These are phyloP conservation scores for Phoma sp. DNA, from an alignment of 2,329 filamentous ascomycete species.

Conservation along the genomic window DNA sequence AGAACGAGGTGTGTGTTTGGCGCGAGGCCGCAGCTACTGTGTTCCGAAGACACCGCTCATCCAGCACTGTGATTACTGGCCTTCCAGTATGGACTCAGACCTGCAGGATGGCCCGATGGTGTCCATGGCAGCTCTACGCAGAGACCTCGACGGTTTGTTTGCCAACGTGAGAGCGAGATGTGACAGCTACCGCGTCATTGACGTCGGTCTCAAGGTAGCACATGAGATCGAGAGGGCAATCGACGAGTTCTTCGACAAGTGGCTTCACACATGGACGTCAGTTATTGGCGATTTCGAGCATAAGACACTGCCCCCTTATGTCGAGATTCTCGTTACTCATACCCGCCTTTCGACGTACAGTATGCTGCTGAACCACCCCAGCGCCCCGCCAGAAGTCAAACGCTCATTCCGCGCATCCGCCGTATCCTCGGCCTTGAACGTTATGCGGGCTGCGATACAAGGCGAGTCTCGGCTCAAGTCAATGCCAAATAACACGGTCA, in stretches of 20 bases:
- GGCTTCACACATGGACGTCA: slow-evolving; percentile 67
- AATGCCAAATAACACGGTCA: slow-evolving; percentile 80
- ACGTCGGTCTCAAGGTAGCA: slow-evolving; percentile 61
- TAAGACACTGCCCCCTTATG: slow-evolving; percentile 70
- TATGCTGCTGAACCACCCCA: slow-evolving; percentile 77
- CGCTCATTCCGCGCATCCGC: slow-evolving; percentile 76
- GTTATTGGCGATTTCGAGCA: slow-evolving; percentile 49
- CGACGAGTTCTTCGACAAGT: slow-evolving; percentile 70
- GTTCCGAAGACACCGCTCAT: slow-evolving; percentile 72
- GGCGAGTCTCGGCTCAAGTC: slow-evolving; percentile 73
- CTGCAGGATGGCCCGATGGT: slow-evolving; percentile 74
- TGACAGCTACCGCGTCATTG: slow-evolving; percentile 61
- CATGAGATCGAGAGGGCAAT: slow-evolving; percentile 58
- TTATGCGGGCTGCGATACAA: slow-evolving; percentile 76
- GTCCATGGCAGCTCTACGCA: slow-evolving; percentile 73
- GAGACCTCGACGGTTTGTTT: slow-evolving; percentile 70
- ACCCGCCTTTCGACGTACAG: slow-evolving; percentile 78
- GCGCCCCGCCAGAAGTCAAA: slow-evolving; percentile 72
- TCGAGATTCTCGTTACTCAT: slow-evolving; percentile 75
- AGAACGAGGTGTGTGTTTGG: slow-evolving; percentile 75
- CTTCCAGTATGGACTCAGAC: slow-evolving; percentile 68
- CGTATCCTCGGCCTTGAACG: slow-evolving; percentile 75
- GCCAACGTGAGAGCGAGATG: slow-evolving; percentile 66
- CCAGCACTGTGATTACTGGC: slow-evolving; percentile 74
- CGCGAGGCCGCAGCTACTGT: slow-evolving; percentile 72